Conservation (phyloP, 768 basidiomycete genomes). For the Goffeauzyma gilvescens region DNA sequence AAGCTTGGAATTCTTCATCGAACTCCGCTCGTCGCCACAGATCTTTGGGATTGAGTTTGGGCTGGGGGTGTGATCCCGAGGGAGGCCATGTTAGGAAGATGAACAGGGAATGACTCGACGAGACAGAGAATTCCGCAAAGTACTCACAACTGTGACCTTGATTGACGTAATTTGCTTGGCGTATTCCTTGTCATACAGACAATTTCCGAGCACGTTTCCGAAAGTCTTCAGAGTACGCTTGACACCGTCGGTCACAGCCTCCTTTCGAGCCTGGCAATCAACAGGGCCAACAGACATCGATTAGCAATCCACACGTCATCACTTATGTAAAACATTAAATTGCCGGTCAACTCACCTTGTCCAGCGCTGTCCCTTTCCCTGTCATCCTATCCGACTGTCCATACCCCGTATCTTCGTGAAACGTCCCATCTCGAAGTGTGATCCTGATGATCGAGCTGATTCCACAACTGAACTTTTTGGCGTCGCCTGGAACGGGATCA, state of each 20-base stretch:
- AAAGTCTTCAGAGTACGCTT: slow-evolving; percentile 83
- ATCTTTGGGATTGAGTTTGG: slow-evolving; percentile 20
- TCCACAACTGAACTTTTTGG: slow-evolving; percentile 7
- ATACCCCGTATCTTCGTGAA: slow-evolving; percentile 86
- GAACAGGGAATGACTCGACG: not conserved
- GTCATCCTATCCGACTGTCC: slow-evolving; percentile 69
- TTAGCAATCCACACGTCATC: not conserved
- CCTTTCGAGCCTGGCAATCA: slow-evolving; percentile 73
- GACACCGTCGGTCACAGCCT: slow-evolving; percentile 83
- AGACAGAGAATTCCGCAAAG: not conserved
- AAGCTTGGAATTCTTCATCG: slow-evolving; percentile 10
- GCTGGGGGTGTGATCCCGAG: slow-evolving; percentile 8
- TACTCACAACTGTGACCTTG: slow-evolving; percentile 60
- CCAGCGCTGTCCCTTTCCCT: slow-evolving; percentile 65
- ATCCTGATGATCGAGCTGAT: slow-evolving; percentile 63
- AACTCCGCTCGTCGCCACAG: slow-evolving; percentile 28
- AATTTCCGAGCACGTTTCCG: slow-evolving; percentile 86
- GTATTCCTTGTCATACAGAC: slow-evolving; percentile 88
- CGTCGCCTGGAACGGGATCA: slow-evolving; percentile 1
- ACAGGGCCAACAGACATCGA: slow-evolving; percentile 1
- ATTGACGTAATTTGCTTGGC: slow-evolving; percentile 69
- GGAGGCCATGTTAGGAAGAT: not conserved
- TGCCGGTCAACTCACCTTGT: slow-evolving; percentile 46
- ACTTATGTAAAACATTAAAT: not conserved
- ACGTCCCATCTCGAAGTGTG: slow-evolving; percentile 67